Evolutionary conservation across 2,329 filamentous ascomycete species (phyloP), one percentile per base, ranked within the genome.

Genomic region (Arthroderma sp.): DNA sequence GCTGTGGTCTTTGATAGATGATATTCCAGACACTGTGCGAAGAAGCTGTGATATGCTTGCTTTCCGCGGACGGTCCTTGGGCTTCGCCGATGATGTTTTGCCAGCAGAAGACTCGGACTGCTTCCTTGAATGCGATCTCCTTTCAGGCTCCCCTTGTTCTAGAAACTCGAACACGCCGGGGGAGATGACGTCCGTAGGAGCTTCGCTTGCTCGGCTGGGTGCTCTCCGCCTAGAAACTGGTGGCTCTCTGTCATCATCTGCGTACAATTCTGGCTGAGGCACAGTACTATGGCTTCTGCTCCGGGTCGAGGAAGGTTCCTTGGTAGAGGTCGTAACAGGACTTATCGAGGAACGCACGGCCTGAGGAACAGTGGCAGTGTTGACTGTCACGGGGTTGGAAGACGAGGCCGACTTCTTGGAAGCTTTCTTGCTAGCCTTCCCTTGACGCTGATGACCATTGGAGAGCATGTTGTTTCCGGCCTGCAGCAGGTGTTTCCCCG

Each of bases 21-120:
- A 22, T 42, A 60, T 54, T 1, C 61, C 59, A 2, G 60, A 62
- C 36, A 63, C 60, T 1, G 60, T 62, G 38, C 60, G 53, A 33
- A 56, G 50, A 43, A 56, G 58, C 38, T 52, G 51, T 27, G 50
- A 43, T 9, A 48, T 42, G 30, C 48, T 54, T 11, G 52, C 47
- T 41, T 54, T 47, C 36, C 48, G 45, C 40, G 48, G 44, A 27
- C 43, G 43, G 29, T 46, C 48, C 9, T 52, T 43, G 6, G 11
- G 31, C 3, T n/a, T 27, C 32, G 22, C 29, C 6, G 40, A 34
- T 22, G 15, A 22, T 22, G 15, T 22, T 22, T 22, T 22, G 15
- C 15, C 15, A 22, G 15, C 15, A 22, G 15, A 22, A 22, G 15
- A 22, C 15, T 22, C 15, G 15, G 15, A 22, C 15, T 22, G 15